A percentile compares a stretch with the other conserved stretches of the same genome.
phyloP scores from a whole-genome alignment of 139 green algal genomes.

The Micractinium sp. region DNA sequence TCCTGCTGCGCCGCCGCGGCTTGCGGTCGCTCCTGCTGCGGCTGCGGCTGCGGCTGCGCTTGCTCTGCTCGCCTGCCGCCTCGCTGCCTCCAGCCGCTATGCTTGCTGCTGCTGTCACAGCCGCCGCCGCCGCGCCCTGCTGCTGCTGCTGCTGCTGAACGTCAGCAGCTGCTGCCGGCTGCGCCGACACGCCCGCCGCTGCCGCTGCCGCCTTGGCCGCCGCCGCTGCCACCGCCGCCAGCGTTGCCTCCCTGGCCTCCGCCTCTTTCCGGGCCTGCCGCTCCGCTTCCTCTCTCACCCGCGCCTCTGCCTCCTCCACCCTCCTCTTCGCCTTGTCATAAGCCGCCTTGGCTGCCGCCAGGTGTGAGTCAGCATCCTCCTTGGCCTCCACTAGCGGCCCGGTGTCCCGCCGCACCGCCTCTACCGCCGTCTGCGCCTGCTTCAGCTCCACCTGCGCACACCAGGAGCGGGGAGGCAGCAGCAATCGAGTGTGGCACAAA shows the following conservation, averaged over 20 bases:
- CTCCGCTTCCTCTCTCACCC: slow-evolving; percentile 16
- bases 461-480: neutral
- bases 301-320: slow-evolving; percentile 16
- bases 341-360: neutral
- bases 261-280: neutral
- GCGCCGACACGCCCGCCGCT: neutral
- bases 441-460: slow-evolving; percentile 6
- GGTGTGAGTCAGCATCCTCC: slow-evolving; percentile 23
- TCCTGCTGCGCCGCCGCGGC: neutral
- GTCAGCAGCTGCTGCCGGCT: neutral
- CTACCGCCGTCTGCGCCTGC: slow-evolving; percentile 3
- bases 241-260: neutral
- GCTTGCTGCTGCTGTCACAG: neutral
- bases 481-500: neutral
- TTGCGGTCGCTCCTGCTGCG: neutral
- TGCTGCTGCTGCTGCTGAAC: slow-evolving; percentile 1
- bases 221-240: neutral
- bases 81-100: neutral
- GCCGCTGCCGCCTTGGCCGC: neutral
- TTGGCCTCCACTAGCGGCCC: slow-evolving; percentile 1
- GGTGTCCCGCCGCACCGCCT: slow-evolving; percentile 2
- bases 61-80: neutral
- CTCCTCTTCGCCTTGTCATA: slow-evolving; percentile 3
- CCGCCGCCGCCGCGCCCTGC: neutral
- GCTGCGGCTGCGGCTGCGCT: neutral